Percentiles rank a stretch among this genome's conserved stretches.
Conservation (phyloP, 306 rosid species). For the Comarum palustre region DNA sequence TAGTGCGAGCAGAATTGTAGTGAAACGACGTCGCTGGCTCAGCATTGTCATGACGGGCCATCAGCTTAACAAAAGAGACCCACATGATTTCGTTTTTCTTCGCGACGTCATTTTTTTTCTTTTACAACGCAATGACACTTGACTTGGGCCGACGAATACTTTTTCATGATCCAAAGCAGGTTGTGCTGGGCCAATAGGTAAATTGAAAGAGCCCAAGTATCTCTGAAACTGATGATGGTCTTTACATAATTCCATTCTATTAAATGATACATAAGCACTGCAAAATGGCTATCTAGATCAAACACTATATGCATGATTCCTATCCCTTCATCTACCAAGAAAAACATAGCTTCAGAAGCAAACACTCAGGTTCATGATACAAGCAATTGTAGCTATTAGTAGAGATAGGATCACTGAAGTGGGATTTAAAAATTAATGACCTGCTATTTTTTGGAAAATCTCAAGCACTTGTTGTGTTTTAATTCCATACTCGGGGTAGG, state of each 20-base stretch:
- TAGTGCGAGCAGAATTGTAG: too few species aligned
- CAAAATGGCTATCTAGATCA: conserved; percentile 28
- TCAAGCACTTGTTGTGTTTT: conserved; percentile 84
- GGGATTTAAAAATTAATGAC: conserved; percentile 17
- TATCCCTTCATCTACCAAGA: conserved; percentile 11
- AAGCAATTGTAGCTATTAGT: conserved; percentile 18
- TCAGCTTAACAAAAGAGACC: too few species aligned
- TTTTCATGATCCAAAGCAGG: too few species aligned
- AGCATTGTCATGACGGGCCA: too few species aligned
- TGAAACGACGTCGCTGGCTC: too few species aligned
- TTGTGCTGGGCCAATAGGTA: too few species aligned
- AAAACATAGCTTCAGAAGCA: conserved; percentile 17
- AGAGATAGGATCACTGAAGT: conserved; percentile 20
- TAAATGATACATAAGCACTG: conserved; percentile 23
- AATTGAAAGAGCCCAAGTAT: conserved; percentile 7
- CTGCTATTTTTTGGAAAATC: conserved; percentile 65
- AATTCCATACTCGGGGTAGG: conserved; percentile 68
- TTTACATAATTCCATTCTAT: conserved; percentile 30
- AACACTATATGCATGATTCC: conserved; percentile 25
- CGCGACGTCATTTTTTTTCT: too few species aligned
- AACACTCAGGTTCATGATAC: conserved; percentile 26
- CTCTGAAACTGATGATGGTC: conserved; percentile 23
- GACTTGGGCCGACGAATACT: too few species aligned
- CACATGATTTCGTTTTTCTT: too few species aligned
- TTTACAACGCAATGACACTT: too few species aligned